These are phyloP conservation scores for Candida vaughaniae DNA, from an alignment of 805 yeast genomes.

Conservation along the genomic window DNA sequence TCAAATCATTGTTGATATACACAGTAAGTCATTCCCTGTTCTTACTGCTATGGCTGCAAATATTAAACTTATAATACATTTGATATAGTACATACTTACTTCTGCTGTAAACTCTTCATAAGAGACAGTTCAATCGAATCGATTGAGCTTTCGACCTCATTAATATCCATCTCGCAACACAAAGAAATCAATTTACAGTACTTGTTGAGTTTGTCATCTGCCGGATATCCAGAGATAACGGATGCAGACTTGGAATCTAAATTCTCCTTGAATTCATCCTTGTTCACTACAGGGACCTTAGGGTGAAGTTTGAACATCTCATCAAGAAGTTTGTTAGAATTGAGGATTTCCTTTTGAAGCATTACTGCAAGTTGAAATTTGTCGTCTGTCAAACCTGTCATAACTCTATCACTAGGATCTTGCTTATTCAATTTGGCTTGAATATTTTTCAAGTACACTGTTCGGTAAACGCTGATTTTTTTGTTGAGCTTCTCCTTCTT, in stretches of 20 bases:
- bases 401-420: slow-evolving; percentile 1
- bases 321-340: slow-evolving; percentile 4
- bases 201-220: slow-evolving; percentile 34
- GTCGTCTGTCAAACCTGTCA: background rate
- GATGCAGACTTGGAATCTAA: background rate
- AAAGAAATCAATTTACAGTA: slow-evolving; percentile 40
- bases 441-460: slow-evolving; percentile 5
- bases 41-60: no score
- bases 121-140: slow-evolving; percentile 43
- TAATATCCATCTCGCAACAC: slow-evolving; percentile 42
- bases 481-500: slow-evolving; percentile 28
- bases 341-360: slow-evolving; percentile 26
- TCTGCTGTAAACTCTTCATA: slow-evolving; percentile 18
- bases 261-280: slow-evolving; percentile 15
- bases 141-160: slow-evolving; percentile 41
- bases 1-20: no score
- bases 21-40: no score
- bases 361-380: slow-evolving; percentile 21
- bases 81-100: slow-evolving; percentile 7
- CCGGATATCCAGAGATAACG: slow-evolving; percentile 24
- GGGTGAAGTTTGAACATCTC: slow-evolving; percentile 9
- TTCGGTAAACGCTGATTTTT: slow-evolving; percentile 10
- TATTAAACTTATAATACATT: slow-evolving; percentile 10
- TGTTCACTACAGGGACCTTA: slow-evolving; percentile 11
- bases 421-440: slow-evolving; percentile 1